phyloP scores from a whole-genome alignment of 129 eudicot species.

The Escallonia herrerae region DNA sequence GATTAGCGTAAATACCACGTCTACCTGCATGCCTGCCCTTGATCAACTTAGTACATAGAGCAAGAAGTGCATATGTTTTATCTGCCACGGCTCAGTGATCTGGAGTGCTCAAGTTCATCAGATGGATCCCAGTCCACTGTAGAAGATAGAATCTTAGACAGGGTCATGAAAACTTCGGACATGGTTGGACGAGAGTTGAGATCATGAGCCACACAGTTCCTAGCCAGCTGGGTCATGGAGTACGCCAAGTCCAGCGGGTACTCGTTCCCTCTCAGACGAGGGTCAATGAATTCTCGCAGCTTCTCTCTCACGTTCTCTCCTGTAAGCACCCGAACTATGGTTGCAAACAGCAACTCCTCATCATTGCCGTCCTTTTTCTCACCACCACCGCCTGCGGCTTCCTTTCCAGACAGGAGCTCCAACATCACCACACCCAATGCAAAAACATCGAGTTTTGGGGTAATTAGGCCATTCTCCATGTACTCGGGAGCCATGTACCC shows the following conservation, averaged over 20 bases:
- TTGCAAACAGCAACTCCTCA: slow-evolving; percentile 31
- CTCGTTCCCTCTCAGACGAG: slow-evolving; percentile 34
- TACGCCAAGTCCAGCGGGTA: slow-evolving; percentile 78
- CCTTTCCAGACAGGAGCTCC: slow-evolving; percentile 76
- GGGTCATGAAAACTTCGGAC: slow-evolving; percentile 41
- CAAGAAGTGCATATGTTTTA: background rate
- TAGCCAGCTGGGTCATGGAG: slow-evolving; percentile 59
- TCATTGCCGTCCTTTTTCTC: slow-evolving; percentile 12
- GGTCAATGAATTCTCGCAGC: slow-evolving; percentile 53
- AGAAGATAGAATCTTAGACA: slow-evolving; percentile 54
- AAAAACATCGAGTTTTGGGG: slow-evolving; percentile 76
- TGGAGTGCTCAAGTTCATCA: slow-evolving; percentile 50
- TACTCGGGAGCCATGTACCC: slow-evolving; percentile 90
- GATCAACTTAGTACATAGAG: too few relatives aligned
- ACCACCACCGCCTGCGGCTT: slow-evolving; percentile 28
- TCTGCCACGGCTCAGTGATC: slow-evolving; percentile 46
- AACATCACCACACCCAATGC: slow-evolving; percentile 68
- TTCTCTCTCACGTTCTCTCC: slow-evolving; percentile 68
- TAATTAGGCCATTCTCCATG: slow-evolving; percentile 69
- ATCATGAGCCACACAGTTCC: slow-evolving; percentile 59
- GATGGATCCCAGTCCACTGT: slow-evolving; percentile 86
- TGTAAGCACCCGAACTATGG: slow-evolving; percentile 37
- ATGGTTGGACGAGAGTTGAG: slow-evolving; percentile 49
- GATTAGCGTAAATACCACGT: too few relatives aligned
- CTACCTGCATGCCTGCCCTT: too few relatives aligned